Evolutionary conservation across 495 filamentous ascomycete genomes (phyloP), one percentile per base, ranked within the genome.

Genomic region (Podospora australis): DNA sequence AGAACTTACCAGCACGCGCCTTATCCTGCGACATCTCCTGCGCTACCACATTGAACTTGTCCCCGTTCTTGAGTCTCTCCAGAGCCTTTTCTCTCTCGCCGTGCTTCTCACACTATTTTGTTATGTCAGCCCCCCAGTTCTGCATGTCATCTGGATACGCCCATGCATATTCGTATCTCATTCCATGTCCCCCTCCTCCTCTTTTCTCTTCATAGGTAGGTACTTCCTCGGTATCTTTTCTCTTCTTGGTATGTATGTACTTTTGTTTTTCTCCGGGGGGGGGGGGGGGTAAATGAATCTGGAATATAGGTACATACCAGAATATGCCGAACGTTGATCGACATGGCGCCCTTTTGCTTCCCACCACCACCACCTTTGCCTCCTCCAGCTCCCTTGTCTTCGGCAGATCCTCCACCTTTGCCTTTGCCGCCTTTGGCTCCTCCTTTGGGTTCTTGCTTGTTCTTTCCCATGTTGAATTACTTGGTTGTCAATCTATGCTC

Each of bases 31-130:
- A 90, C 54, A 83, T 90, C 60, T 89, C 82, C 51, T 79, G 73
- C 6, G 90, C 90, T 3, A 95, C 88, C n/a, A 87, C 84, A 55
- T 92, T 87, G 57, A 96, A 96, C 57, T 88, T 90, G 21, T 73
- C 75, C 6, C 90, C 89, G 23, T 80, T 81, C 38, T 76, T 74
- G 14, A 95, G 69, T 67, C 92, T 87, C 46, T 80, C 77, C 5
- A 95, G 63, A 0, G 89, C 90, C 64, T 92, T 87, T 70, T 95
- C 88, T 62, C 90, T 94, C 68, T 86, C 90, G 34, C 77, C 71
- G 65, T 90, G 80, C 66, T 96, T 96, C 62, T 88, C 86, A 62
- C 90, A 95, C 86, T 88, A 23, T 22, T 2, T 20, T 40, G 10
- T 26, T 36, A 19, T 16, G 16, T 30, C n/a, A 20, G 20, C 21